phyloP scores from a whole-genome alignment of 768 basidiomycete genomes.

The Amanita rimosa region DNA sequence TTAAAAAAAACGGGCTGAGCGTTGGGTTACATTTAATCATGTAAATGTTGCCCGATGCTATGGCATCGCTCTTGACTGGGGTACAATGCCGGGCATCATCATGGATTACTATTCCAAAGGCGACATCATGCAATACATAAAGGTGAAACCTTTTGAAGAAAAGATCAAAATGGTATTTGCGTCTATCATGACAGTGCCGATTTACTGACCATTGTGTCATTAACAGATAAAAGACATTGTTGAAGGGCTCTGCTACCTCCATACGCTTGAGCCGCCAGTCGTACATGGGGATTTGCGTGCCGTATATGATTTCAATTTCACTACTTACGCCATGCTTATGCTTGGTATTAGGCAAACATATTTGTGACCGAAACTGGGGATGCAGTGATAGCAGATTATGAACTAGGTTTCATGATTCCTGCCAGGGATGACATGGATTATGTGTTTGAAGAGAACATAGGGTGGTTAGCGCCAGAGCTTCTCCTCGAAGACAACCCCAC shows the following conservation, averaged over 20 bases:
- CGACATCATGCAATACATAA: neutral
- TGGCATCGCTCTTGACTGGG: neutral
- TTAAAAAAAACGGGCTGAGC: neutral
- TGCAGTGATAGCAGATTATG: neutral
- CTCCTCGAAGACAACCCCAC: neutral
- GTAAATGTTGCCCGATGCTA: neutral
- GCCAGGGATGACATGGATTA: neutral
- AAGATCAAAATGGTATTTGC: too few relatives aligned
- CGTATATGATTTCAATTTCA: neutral
- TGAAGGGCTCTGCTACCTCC: neutral
- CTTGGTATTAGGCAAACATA: neutral
- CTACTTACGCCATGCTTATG: neutral
- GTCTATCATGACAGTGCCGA: too few relatives aligned
- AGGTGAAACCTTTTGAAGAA: neutral
- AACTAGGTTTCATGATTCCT: neutral
- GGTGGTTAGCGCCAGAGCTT: neutral
- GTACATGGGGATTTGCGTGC: neutral
- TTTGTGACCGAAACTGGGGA: neutral
- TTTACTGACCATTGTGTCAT: neutral
- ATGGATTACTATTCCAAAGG: neutral
- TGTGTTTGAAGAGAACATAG: neutral
- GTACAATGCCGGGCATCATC: neutral
- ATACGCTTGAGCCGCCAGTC: neutral
- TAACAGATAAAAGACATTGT: neutral
- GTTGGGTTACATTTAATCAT: neutral